Evolutionary conservation across 495 filamentous ascomycete genomes (phyloP).

Genomic region (Pyrenopolyporus hunteri): DNA sequence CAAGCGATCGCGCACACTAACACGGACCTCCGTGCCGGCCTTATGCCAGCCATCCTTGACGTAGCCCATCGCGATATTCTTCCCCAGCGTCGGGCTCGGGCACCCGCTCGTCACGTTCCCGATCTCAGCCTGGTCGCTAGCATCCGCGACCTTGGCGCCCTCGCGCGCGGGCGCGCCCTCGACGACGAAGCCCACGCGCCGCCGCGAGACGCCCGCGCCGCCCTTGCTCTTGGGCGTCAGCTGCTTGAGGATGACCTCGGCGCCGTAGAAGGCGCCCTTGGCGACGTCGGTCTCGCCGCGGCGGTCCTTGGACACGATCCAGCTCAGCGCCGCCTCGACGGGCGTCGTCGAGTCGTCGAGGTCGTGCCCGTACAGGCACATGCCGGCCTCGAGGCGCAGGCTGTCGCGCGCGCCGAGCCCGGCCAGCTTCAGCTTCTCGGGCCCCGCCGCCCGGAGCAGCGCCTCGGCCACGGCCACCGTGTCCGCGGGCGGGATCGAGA

Average conservation of each 20-base stretch:
- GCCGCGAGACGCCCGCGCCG: constrained; percentile 66
- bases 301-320: constrained; percentile 82
- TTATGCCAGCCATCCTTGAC: constrained; percentile 83
- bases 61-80: constrained; percentile 97
- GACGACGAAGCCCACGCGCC: constrained; percentile 81
- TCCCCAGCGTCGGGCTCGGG: constrained; percentile 81
- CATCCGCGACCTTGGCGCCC: constrained; percentile 74
- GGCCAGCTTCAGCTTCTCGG: constrained; percentile 73
- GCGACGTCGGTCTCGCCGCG: constrained; percentile 53
- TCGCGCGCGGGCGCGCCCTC: constrained; percentile 90
- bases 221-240: constrained; percentile 71
- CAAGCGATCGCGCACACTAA: constrained; percentile 80
- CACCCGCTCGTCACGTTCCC: constrained; percentile 84
- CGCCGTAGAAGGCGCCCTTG: constrained; percentile 74
- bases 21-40: constrained; percentile 80
- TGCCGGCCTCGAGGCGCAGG: constrained; percentile 90
- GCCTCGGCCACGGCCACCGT: constrained; percentile 61
- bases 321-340: constrained; percentile 79
- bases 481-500: constrained; percentile 73
- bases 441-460: constrained; percentile 66
- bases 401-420: constrained; percentile 92
- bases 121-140: constrained; percentile 56
- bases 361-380: constrained; percentile 99
- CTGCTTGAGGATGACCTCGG: constrained; percentile 72
- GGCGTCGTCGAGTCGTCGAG: constrained; percentile 88